phyloP scores from a whole-genome alignment of 768 basidiomycete species.

The Tricholoma sp. region DNA sequence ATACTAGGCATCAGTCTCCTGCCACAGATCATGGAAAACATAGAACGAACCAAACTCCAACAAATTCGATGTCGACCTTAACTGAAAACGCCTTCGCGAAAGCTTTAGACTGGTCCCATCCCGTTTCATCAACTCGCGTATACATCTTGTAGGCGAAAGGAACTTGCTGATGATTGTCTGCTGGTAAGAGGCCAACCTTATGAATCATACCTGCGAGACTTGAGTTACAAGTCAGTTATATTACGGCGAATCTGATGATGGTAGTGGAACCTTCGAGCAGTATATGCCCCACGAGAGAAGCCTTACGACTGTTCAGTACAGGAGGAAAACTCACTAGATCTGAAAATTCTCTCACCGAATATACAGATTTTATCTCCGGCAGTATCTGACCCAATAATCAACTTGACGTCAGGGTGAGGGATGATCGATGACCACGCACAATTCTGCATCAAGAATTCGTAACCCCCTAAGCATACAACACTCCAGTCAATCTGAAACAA shows the following conservation, averaged over 20 bases:
- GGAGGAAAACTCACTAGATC: neutral
- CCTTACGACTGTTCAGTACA: constrained; percentile 16
- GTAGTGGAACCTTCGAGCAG: constrained; percentile 40
- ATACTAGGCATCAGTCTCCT: neutral
- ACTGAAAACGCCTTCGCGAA: constrained; percentile 56
- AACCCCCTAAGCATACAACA: constrained; percentile 33
- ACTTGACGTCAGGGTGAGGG: neutral
- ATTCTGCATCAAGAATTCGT: constrained; percentile 57
- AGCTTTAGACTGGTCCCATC: constrained; percentile 43
- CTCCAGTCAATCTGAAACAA: neutral
- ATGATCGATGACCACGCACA: constrained; percentile 26
- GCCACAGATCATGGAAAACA: neutral
- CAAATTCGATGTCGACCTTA: constrained; percentile 50
- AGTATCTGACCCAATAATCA: constrained; percentile 26
- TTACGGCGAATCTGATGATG: neutral
- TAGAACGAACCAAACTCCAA: constrained; percentile 47
- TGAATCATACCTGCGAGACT: constrained; percentile 49
- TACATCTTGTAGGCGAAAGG: constrained; percentile 65
- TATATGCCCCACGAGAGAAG: constrained; percentile 65
- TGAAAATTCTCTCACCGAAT: constrained; percentile 51
- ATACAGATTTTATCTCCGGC: constrained; percentile 57
- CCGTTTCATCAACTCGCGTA: constrained; percentile 40
- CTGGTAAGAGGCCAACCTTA: constrained; percentile 45
- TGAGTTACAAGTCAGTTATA: neutral
- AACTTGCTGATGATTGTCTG: constrained; percentile 49